Evolutionary conservation across 2,329 filamentous ascomycete genomes (phyloP).

Genomic region (Penicillium sp.): DNA sequence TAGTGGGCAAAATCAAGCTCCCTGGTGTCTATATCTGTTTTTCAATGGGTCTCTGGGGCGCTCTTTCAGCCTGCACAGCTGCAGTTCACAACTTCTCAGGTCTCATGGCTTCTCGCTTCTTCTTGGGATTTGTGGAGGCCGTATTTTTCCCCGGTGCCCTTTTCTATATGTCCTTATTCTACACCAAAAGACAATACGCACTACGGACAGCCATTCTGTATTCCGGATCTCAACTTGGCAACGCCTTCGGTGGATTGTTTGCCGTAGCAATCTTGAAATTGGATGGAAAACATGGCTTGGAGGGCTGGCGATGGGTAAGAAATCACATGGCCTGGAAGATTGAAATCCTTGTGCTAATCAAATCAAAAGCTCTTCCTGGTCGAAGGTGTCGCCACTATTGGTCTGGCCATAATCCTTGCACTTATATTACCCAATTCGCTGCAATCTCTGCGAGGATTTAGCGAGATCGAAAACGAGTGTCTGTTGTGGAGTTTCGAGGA

Average conservation of each 20-base stretch:
- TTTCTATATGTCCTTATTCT: constrained; percentile 69
- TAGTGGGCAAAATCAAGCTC: constrained; percentile 43
- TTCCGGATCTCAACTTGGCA: constrained; percentile 27
- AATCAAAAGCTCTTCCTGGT: constrained; percentile 4
- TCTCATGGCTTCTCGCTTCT: constrained; percentile 39
- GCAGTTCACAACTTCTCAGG: constrained; percentile 14
- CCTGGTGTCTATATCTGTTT: constrained; percentile 22
- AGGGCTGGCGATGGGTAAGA: constrained; percentile 8
- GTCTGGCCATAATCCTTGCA: constrained; percentile 1
- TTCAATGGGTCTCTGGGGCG: constrained; percentile 21
- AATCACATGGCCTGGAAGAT: too few relatives aligned
- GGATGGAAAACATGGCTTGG: constrained; percentile 6
- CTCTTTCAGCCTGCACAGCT: constrained; percentile 19
- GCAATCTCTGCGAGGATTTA: constrained; percentile 1
- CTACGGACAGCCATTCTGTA: constrained; percentile 48
- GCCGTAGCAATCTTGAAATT: constrained; percentile 10
- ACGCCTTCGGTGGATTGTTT: constrained; percentile 20
- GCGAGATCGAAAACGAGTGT: constrained; percentile 2
- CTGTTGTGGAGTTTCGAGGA: constrained; percentile 7
- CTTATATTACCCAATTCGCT: constrained; percentile 5
- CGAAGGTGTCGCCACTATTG: constrained; percentile 4
- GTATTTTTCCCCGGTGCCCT: constrained; percentile 66
- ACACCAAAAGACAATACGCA: constrained; percentile 60
- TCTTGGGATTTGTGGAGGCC: constrained; percentile 38
- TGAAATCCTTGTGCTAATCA: background rate